Conservation (phyloP, 306 rosid species). For the Dicorynia guianensis region DNA sequence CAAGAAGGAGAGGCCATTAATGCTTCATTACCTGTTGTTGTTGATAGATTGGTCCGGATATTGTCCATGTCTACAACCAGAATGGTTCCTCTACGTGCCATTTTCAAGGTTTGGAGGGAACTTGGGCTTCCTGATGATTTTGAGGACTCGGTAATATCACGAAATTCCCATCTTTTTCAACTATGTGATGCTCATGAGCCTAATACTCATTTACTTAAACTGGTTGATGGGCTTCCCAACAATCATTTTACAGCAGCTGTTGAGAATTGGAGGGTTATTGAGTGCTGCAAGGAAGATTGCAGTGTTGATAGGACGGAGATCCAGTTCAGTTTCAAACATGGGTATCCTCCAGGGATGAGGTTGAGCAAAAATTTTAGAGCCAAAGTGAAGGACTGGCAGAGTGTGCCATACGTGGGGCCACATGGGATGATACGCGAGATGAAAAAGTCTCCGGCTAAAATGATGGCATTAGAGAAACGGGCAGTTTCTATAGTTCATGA, state of each 20-base stretch:
- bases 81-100: conserved; percentile 80
- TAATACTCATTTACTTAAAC: conserved; percentile 78
- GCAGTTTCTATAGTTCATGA: conserved; percentile 87
- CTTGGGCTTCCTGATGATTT: conserved; percentile 96
- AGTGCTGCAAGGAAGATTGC: conserved; percentile 74
- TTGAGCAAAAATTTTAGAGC: conserved; percentile 73
- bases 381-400: conserved; percentile 91
- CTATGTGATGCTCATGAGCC: conserved; percentile 74
- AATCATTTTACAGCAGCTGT: conserved; percentile 60
- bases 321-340: conserved; percentile 66
- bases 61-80: conserved; percentile 73
- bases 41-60: conserved; percentile 73
- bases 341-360: conserved; percentile 89
- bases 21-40: conserved; percentile 66
- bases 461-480: conserved; percentile 71
- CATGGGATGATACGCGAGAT: conserved; percentile 59
- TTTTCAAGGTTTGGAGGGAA: conserved; percentile 90
- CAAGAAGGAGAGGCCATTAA: conserved; percentile 68
- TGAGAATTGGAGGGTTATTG: conserved; percentile 86
- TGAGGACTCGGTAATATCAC: conserved; percentile 74
- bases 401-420: conserved; percentile 77
- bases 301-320: conserved; percentile 64
- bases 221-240: conserved; percentile 51
- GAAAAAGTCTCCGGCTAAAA: conserved; percentile 57
- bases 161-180: conserved; percentile 65